Evolutionary conservation across 148 eudicot species (phyloP).

Genomic region (Beta vulgaris): DNA sequence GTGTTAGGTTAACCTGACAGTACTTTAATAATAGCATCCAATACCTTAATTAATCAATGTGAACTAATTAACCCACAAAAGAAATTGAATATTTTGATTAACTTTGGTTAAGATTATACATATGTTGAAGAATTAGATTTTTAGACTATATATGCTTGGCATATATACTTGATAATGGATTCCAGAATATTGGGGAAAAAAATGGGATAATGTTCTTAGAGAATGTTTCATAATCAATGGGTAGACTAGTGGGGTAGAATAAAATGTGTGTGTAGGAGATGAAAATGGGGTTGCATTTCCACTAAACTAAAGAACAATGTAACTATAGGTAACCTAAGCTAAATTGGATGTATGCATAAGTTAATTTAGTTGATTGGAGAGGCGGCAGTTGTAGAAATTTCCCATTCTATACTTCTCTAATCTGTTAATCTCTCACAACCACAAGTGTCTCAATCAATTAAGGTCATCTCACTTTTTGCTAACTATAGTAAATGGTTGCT

Average conservation of each 20-base stretch:
- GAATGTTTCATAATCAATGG: not conserved
- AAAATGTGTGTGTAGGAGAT: not conserved
- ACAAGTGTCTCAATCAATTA: slow-evolving; percentile 22
- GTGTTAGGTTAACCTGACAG: no score
- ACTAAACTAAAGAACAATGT: not conserved
- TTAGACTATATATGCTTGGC: not conserved
- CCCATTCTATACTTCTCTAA: no score
- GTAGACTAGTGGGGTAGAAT: not conserved
- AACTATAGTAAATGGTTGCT: slow-evolving; percentile 11
- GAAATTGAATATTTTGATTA: not conserved
- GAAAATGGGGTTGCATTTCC: not conserved
- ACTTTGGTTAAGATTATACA: not conserved
- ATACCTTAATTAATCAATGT: no score
- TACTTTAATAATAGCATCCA: no score
- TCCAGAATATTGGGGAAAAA: not conserved
- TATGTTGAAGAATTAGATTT: not conserved
- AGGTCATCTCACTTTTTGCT: slow-evolving; percentile 7
- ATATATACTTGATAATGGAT: slow-evolving; percentile 1
- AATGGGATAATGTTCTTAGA: not conserved
- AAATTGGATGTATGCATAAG: not conserved
- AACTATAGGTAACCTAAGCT: not conserved
- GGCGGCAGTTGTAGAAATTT: not conserved
- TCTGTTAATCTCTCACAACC: not conserved
- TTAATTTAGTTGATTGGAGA: not conserved
- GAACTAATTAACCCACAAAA: not conserved